Base-by-base conservation (phyloP, 306 rosid genomes). In the Luffa acutangula region DNA sequence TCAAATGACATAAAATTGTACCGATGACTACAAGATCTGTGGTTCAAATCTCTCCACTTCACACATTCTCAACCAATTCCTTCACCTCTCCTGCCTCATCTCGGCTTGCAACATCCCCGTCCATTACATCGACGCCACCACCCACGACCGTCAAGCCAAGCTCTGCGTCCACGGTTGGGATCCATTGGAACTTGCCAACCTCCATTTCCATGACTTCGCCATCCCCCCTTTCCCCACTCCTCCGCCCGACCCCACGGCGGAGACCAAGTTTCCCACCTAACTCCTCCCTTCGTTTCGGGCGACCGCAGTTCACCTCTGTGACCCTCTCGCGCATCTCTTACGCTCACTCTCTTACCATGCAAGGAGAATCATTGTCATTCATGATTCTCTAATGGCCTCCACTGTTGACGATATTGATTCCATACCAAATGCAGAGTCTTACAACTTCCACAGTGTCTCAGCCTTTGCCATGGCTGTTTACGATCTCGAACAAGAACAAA, bases 11-110 rank as follows among this genome's bases (percentile, higher is more conserved):
- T 25, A 25, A 25, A 25, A 1, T 25, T 25, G 31, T 25, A 25
- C 31, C 1, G 31, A 25, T 25, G 31, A 25, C 31, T 1, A 25
- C 31, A 25, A 25, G 31, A 25, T 25, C 31, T 25, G 1, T 25
- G 1, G 31, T 25, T 25, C 31, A 25, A 25, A 25, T 25, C 31
- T 1, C 31, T 1, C 1, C 31, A 25, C 31, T 25, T 25, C 31
- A 25, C 31, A 25, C 1, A 25, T 25, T 82, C 90, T 94, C 46
- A 94, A 94, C 87, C 98, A 92, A 46, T 93, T 94, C 39, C 92
- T 94, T 66, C 94, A 94, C 81, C 90, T 90, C 74, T 89, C 93
- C 2, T 92, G 92, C 63, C 86, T 90, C 1, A 74, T 94, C 81
- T 53, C 80, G 14, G 14, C 80, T 41, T 75, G 84, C 80, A 56